Conservation (phyloP, 108 stramenopile genomes). For the Pseudonitzschia pungens region DNA sequence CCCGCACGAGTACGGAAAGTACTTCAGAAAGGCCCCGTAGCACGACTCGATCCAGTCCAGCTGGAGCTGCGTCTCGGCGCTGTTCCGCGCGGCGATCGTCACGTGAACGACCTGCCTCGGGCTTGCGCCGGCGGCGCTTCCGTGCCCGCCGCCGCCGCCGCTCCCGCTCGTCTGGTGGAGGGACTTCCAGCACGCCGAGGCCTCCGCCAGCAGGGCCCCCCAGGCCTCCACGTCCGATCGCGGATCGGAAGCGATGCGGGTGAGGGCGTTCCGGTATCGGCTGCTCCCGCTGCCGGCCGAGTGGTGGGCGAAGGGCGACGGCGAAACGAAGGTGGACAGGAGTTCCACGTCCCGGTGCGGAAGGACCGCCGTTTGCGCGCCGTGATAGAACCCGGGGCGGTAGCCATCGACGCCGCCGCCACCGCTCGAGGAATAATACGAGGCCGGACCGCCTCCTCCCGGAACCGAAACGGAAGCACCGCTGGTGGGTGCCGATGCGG, state of each 20-base stretch:
- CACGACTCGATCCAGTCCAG: constrained; percentile 84
- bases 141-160: not conserved
- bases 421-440: not conserved
- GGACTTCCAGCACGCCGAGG: constrained; percentile 53
- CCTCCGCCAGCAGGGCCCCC: constrained; percentile 80
- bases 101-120: constrained; percentile 5
- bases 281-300: constrained; percentile 64
- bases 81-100: constrained; percentile 18
- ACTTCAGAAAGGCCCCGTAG: constrained; percentile 64
- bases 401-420: not conserved
- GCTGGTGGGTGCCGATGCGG: no score
- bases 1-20: constrained; percentile 65
- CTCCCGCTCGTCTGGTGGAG: constrained; percentile 9
- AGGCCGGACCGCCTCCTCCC: not conserved
- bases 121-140: not conserved
- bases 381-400: no score
- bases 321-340: constrained; percentile 38
- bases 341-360: constrained; percentile 18
- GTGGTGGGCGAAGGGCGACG: constrained; percentile 83
- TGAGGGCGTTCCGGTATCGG: constrained; percentile 79
- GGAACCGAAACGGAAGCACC: not conserved
- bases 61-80: constrained; percentile 57
- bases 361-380: not conserved
- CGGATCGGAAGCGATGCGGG: constrained; percentile 64
- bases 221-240: constrained; percentile 80